Conservation (phyloP, 1,284 basidiomycete genomes). For the Anthracocystis setariae region DNA sequence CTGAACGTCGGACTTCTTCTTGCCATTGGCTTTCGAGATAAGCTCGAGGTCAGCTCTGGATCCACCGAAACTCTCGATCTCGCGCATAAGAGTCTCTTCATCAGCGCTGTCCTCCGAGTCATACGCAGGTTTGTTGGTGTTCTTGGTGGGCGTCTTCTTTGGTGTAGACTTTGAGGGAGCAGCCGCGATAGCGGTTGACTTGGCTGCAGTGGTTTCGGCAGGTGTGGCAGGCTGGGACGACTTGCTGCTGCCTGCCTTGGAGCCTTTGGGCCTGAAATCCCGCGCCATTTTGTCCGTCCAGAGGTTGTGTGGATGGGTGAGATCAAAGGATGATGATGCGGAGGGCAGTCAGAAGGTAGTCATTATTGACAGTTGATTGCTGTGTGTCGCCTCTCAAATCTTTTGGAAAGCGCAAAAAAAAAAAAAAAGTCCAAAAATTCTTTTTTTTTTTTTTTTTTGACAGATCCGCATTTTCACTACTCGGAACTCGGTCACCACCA, state of each 20-base stretch:
- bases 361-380: too few species aligned
- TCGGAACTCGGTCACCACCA: slow-evolving; percentile 6
- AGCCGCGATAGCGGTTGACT: neutral
- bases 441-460: too few species aligned
- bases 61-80: slow-evolving; percentile 49
- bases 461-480: neutral
- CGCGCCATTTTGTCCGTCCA: slow-evolving; percentile 53
- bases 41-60: slow-evolving; percentile 41
- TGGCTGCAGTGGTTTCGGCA: slow-evolving; percentile 1
- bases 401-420: slow-evolving; percentile 10
- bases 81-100: slow-evolving; percentile 41
- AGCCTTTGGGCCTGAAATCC: slow-evolving; percentile 55
- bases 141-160: slow-evolving; percentile 11
- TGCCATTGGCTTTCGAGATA: slow-evolving; percentile 32
- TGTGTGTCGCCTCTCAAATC: slow-evolving; percentile 10
- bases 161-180: slow-evolving; percentile 22
- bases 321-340: slow-evolving; percentile 1
- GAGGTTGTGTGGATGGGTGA: slow-evolving; percentile 1
- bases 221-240: slow-evolving; percentile 2
- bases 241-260: slow-evolving; percentile 14
- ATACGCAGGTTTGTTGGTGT: slow-evolving; percentile 28
- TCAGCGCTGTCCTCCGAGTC: slow-evolving; percentile 46
- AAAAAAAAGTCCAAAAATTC: slow-evolving; percentile 8
- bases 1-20: slow-evolving; percentile 29
- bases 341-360: too few species aligned